These are phyloP conservation scores for Populus deltoides DNA, from an alignment of 345 rosid species.

Conservation along the genomic window DNA sequence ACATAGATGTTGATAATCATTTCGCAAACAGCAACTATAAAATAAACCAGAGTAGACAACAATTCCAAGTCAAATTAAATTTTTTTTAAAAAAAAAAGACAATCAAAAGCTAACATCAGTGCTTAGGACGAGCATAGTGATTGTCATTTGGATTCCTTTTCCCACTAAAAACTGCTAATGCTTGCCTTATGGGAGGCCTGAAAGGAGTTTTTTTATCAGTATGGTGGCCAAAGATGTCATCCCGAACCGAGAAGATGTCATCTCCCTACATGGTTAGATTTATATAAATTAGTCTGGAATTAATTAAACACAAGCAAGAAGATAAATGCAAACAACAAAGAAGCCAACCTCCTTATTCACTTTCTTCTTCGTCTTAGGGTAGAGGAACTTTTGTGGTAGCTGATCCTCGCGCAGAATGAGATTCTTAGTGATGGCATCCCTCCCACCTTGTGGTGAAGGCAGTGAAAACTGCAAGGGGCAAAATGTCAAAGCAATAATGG, in stretches of 20 bases:
- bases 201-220: constrained; percentile 55
- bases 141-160: constrained; percentile 96
- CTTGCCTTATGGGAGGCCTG: constrained; percentile 82
- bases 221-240: constrained; percentile 60
- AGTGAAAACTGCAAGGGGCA: constrained; percentile 61
- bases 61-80: not conserved
- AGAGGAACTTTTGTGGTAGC: constrained; percentile 75
- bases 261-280: constrained; percentile 49
- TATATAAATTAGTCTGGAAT: too few relatives aligned
- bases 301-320: not conserved
- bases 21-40: not conserved
- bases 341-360: constrained; percentile 52
- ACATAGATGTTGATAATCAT: too few relatives aligned
- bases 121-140: constrained; percentile 72
- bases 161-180: constrained; percentile 77
- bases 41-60: not conserved
- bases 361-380: constrained; percentile 88
- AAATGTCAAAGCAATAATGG: not conserved
- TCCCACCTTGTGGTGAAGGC: constrained; percentile 90
- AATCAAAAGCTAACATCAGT: not conserved
- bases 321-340: not conserved
- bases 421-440: constrained; percentile 81
- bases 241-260: constrained; percentile 42
- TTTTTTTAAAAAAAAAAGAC: not conserved
- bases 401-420: constrained; percentile 86